A percentile compares a stretch with the other conserved stretches of the same genome.
Evolutionary conservation across 805 yeast species (phyloP).

Genomic region (Kodamaea lidongshanica): DNA sequence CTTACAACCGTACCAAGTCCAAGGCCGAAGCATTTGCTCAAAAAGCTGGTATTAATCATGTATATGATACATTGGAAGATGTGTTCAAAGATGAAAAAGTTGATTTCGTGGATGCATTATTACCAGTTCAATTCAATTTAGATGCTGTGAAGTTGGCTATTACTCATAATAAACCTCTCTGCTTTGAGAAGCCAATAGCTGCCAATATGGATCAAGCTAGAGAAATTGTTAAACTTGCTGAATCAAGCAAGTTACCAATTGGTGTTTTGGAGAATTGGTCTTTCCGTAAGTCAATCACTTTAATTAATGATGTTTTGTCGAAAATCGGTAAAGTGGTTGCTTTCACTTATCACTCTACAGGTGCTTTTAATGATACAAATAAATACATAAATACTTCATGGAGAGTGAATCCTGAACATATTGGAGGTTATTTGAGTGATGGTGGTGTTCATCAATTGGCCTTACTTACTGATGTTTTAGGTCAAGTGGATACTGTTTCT

Average conservation of each 20-base stretch:
- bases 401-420: conserved; percentile 87
- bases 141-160: conserved; percentile 65
- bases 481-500: conserved; percentile 62
- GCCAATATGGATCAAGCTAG: conserved; percentile 76
- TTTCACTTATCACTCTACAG: conserved; percentile 69
- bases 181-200: conserved; percentile 89
- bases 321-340: conserved; percentile 69
- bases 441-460: conserved; percentile 98
- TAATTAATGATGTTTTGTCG: conserved; percentile 49
- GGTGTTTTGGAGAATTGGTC: conserved; percentile 84
- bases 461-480: conserved; percentile 73
- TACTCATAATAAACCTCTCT: conserved; percentile 68
- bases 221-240: conserved; percentile 65
- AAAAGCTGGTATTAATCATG: conserved; percentile 50
- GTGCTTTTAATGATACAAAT: conserved; percentile 56
- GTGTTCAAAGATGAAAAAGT: conserved; percentile 60
- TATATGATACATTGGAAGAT: conserved; percentile 58
- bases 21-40: conserved; percentile 80
- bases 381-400: conserved; percentile 68
- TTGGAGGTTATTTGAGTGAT: conserved; percentile 88
- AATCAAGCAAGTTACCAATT: conserved; percentile 59
- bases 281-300: conserved; percentile 53
- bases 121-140: conserved; percentile 82
- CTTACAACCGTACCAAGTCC: conserved; percentile 74
- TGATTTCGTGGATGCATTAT: conserved; percentile 74